Base-by-base conservation (phyloP, 768 basidiomycete genomes). In the Panaeolus cyanescens region DNA sequence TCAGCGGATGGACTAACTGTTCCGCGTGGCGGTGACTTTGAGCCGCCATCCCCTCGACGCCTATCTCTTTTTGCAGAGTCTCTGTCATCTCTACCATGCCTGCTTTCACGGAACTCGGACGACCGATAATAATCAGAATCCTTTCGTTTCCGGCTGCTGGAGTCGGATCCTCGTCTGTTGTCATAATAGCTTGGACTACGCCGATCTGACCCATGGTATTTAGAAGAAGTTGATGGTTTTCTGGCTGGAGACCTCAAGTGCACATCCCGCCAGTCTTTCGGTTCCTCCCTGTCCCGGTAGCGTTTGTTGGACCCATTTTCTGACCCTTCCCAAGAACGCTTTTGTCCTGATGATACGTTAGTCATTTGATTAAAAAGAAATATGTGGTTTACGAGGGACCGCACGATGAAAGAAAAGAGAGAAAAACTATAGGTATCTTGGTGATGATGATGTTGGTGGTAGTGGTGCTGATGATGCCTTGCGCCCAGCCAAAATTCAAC, bases 341-440 rank as follows among this genome's bases (percentile, higher is more conserved):
- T 92, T 74, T 83, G 80, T 82, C 91, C 91, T 92, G 91, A 83
- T 81, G 87, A 80, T 72, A 86, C 76, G 85, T 93, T 90, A 92
- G 91, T 86, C 89, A 92, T 84, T 76, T 83, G 82, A 71, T 59
- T 54, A 39, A 25, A 32, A 33, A 59, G 20, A 32, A 68, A 74
- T 70, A 77, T 76, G 74, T 68, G 83, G 81, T 81, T 88, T 89
- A 89, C 87, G 80, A 83, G 80, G 83, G 83, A 88, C 89, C 89
- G 88, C 89, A 91, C 88, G 89, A 90, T 89, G 75, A 78, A 79
- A 79, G 75, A 67, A 66, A 62, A 39, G 68, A 63, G 70, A 64
- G 55, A 66, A 67, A 58, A 60, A 54, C 56, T 55, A 59, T 56
- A 56, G 36, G 62, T 54, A 63, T 57, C 62, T 56, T 25, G 56